Conservation (phyloP, 2,329 filamentous ascomycete species). For the Plenodomus tracheiphilus region DNA sequence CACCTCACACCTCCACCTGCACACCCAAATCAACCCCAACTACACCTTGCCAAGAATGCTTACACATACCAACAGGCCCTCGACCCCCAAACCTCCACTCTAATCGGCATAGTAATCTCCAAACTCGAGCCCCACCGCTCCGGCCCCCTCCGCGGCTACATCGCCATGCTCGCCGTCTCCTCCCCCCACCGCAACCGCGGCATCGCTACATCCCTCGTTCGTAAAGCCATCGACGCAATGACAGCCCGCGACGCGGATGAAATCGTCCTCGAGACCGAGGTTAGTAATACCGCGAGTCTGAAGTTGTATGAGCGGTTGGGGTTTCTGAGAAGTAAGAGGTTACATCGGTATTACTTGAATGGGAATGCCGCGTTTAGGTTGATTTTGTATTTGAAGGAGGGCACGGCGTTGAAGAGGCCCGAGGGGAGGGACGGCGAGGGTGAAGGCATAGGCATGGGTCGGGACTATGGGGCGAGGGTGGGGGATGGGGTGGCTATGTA, state of each 20-base stretch:
- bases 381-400: constrained; percentile 73
- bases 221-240: constrained; percentile 91
- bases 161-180: constrained; percentile 95
- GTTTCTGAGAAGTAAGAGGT: constrained; percentile 86
- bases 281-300: constrained; percentile 86
- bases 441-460: no score
- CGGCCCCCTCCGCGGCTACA: constrained; percentile 88
- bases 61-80: constrained; percentile 28
- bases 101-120: constrained; percentile 90
- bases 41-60: no score
- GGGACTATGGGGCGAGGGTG: no score
- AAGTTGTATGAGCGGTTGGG: constrained; percentile 91
- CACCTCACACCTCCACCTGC: background rate
- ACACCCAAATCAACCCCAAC: background rate
- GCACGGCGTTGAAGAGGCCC: constrained; percentile 38
- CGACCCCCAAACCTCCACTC: constrained; percentile 49
- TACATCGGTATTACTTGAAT: constrained; percentile 95
- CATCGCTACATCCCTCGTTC: constrained; percentile 84
- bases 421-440: no score
- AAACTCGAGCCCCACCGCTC: constrained; percentile 90
- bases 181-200: constrained; percentile 79
- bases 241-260: constrained; percentile 81
- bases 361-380: constrained; percentile 92
- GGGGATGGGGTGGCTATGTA: no score
- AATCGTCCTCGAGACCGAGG: constrained; percentile 94